These are phyloP conservation scores for Phtheirospermum japonicum DNA, from an alignment of 257 asterid species.

Conservation along the genomic window DNA sequence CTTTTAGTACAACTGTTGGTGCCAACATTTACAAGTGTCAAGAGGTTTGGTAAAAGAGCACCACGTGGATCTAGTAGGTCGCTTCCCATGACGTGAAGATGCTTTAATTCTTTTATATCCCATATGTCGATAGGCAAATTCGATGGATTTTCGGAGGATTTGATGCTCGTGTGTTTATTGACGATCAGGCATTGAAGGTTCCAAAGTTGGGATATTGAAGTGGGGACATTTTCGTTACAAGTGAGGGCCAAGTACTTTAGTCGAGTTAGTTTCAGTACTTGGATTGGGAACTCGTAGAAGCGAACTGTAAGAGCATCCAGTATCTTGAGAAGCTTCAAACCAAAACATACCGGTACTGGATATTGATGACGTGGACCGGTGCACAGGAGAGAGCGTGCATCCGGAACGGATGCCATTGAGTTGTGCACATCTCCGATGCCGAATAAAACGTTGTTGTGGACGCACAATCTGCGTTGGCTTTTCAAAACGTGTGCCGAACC, in stretches of 20 bases:
- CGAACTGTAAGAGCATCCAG: neutral
- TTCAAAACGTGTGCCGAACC: neutral
- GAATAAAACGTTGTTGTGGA: neutral
- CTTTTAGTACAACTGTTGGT: neutral
- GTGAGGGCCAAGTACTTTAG: neutral
- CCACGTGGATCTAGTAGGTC: neutral
- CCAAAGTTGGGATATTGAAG: neutral
- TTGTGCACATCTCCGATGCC: neutral
- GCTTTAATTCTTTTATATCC: neutral
- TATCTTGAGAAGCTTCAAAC: neutral
- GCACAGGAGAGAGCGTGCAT: neutral
- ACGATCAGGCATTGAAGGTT: conserved; percentile 5
- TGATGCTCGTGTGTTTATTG: neutral
- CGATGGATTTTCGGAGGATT: no score
- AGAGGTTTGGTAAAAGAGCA: neutral
- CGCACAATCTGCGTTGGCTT: neutral
- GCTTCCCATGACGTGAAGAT: neutral
- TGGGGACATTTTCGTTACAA: neutral
- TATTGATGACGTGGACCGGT: no score
- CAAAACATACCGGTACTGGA: neutral
- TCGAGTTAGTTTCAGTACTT: neutral
- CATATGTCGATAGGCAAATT: neutral
- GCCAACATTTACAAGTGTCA: neutral
- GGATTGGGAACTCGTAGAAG: neutral
- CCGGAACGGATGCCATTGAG: neutral